Conservation (phyloP, 176 grass and related monocot species). For the Aechmea fasciata region DNA sequence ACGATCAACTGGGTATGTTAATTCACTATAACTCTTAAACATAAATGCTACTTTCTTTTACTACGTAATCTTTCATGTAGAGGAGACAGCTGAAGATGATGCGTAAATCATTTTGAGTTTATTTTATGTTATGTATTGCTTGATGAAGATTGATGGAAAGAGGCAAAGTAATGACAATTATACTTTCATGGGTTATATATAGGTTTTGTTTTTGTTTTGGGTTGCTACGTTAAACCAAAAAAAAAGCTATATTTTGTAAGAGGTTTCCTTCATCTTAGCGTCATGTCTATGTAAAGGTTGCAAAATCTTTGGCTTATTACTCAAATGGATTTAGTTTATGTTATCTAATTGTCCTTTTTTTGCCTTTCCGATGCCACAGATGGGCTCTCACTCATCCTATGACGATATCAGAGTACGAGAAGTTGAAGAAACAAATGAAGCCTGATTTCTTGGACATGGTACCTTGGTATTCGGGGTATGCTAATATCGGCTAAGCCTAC, state of each 20-base stretch:
- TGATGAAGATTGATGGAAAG: neutral
- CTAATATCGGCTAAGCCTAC: constrained; percentile 5
- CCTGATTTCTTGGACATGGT: constrained; percentile 99
- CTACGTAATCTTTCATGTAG: neutral
- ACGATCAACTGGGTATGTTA: constrained; percentile 78
- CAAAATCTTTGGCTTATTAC: constrained; percentile 6
- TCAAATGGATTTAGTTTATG: too few relatives aligned
- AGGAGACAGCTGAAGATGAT: neutral
- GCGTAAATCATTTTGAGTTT: neutral
- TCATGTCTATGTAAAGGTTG: neutral
- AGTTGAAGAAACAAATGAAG: constrained; percentile 87
- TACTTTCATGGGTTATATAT: too few relatives aligned
- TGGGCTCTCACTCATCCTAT: constrained; percentile 87
- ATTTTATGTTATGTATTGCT: neutral
- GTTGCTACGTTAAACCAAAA: too few relatives aligned
- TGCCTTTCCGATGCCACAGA: constrained; percentile 19
- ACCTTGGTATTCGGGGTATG: constrained; percentile 99
- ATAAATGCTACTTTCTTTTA: neutral
- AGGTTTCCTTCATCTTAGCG: too few relatives aligned
- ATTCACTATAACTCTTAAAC: constrained; percentile 11
- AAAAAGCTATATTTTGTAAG: too few relatives aligned
- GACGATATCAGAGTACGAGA: constrained; percentile 83
- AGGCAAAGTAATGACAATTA: too few relatives aligned
- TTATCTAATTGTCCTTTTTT: neutral
- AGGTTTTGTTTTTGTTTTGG: too few relatives aligned